Conservation (phyloP, 805 yeast genomes). For the Myxozyma vanderwaltii region DNA sequence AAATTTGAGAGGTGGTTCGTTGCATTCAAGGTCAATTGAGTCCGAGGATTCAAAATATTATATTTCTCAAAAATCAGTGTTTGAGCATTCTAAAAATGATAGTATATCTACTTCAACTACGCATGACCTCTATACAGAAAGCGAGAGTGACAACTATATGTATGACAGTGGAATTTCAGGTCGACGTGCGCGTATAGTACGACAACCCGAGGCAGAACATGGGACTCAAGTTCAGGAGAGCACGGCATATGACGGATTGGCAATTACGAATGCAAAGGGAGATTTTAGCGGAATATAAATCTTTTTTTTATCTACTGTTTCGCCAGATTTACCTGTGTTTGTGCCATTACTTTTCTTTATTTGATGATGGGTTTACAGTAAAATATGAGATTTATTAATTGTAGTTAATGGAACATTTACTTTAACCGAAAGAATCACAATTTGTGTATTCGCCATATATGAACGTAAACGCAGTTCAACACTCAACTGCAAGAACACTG, state of each 20-base stretch:
- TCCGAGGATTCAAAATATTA: neutral
- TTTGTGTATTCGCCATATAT: too few species aligned
- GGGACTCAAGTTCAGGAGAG: neutral
- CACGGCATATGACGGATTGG: neutral
- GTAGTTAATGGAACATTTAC: too few species aligned
- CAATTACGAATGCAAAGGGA: neutral
- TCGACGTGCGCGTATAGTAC: slow-evolving; percentile 15
- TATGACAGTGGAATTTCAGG: neutral
- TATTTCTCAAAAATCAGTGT: neutral
- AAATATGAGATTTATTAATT: neutral
- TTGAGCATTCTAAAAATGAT: neutral
- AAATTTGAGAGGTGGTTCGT: too few species aligned
- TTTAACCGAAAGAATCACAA: too few species aligned
- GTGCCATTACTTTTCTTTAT: too few species aligned
- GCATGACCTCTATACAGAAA: neutral
- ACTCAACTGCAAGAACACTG: too few species aligned
- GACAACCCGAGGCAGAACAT: neutral
- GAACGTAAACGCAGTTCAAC: too few species aligned
- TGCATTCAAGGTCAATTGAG: neutral
- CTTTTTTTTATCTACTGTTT: too few species aligned
- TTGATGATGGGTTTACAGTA: neutral
- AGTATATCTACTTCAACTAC: neutral
- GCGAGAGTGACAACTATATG: neutral
- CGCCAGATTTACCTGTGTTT: too few species aligned
- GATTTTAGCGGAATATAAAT: too few species aligned